Percentiles rank a stretch among this genome's conserved stretches.
These are phyloP conservation scores for Lentinula lateritia DNA, from an alignment of 768 basidiomycete genomes.

Conservation along the genomic window DNA sequence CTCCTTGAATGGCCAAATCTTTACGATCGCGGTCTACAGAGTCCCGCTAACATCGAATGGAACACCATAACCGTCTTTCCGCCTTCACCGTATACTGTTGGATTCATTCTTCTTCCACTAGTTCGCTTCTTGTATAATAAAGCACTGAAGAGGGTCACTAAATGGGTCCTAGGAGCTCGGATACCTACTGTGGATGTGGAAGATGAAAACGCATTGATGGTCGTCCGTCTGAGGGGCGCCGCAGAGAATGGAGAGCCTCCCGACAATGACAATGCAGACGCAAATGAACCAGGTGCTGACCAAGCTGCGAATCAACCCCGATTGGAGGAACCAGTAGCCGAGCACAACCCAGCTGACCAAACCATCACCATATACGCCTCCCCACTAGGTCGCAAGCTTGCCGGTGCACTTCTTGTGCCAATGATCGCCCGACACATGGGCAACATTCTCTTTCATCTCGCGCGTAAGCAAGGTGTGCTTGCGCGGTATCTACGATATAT, in stretches of 20 bases:
- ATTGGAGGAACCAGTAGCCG: conserved; percentile 15
- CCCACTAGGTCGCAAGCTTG: conserved; percentile 61
- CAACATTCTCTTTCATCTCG: conserved; percentile 45
- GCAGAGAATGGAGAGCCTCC: conserved; percentile 15
- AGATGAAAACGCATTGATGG: conserved; percentile 20
- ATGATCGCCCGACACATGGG: conserved; percentile 66
- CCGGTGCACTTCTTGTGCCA: conserved; percentile 66
- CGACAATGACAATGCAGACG: conserved; percentile 15
- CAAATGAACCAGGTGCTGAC: conserved; percentile 5
- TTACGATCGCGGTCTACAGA: neutral
- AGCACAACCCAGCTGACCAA: conserved; percentile 23
- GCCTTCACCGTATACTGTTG: conserved; percentile 54
- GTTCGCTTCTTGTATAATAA: conserved; percentile 38
- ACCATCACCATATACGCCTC: conserved; percentile 47
- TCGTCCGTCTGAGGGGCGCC: conserved; percentile 22
- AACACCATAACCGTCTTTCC: conserved; percentile 36
- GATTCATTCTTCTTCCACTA: conserved; percentile 46
- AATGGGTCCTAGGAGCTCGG: conserved; percentile 36
- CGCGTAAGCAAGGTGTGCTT: conserved; percentile 29
- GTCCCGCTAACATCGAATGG: conserved; percentile 13
- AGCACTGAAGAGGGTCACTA: conserved; percentile 32
- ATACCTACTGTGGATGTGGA: conserved; percentile 15
- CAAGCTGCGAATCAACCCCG: conserved; percentile 11
- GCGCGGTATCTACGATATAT: conserved; percentile 20
- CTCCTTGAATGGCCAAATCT: conserved; percentile 44